Conservation (phyloP, 768 basidiomycete genomes). For the Russula foetens region DNA sequence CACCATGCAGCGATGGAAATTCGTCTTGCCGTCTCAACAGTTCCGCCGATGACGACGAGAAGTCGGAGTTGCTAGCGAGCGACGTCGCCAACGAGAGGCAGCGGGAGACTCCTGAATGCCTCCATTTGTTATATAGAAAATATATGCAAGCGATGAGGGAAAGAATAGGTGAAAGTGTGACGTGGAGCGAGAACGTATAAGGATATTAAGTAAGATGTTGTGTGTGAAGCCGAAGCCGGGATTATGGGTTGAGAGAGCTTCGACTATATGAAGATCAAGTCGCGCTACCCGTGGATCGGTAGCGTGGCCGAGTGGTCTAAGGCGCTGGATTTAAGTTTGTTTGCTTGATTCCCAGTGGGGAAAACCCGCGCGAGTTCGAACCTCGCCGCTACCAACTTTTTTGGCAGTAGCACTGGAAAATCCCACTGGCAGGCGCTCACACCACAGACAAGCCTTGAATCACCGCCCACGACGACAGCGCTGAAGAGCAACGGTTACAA, state of each 20-base stretch:
- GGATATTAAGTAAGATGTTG: no score
- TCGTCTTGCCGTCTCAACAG: slow-evolving; percentile 77
- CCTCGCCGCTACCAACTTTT: slow-evolving; percentile 69
- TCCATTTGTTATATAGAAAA: no score
- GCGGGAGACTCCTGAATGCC: slow-evolving; percentile 21
- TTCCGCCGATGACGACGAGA: slow-evolving; percentile 85
- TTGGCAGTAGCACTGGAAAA: no score
- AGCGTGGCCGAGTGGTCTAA: slow-evolving; percentile 89
- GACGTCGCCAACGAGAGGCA: slow-evolving; percentile 18
- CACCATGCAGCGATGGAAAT: slow-evolving; percentile 80
- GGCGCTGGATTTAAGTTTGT: slow-evolving; percentile 78
- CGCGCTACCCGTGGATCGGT: slow-evolving; percentile 23
- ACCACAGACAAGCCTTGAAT: no score
- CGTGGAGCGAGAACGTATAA: no score
- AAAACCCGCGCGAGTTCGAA: slow-evolving; percentile 85
- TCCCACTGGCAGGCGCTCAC: no score
- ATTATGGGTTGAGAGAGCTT: background rate
- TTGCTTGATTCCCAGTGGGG: slow-evolving; percentile 71
- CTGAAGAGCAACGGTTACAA: no score
- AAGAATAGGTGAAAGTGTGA: no score
- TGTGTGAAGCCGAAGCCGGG: no score
- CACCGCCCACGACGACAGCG: no score
- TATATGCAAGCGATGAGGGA: no score
- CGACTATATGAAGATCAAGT: background rate
- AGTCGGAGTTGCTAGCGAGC: slow-evolving; percentile 47